Conservation (phyloP, 768 basidiomycete species). For the Tremella mesenterica region DNA sequence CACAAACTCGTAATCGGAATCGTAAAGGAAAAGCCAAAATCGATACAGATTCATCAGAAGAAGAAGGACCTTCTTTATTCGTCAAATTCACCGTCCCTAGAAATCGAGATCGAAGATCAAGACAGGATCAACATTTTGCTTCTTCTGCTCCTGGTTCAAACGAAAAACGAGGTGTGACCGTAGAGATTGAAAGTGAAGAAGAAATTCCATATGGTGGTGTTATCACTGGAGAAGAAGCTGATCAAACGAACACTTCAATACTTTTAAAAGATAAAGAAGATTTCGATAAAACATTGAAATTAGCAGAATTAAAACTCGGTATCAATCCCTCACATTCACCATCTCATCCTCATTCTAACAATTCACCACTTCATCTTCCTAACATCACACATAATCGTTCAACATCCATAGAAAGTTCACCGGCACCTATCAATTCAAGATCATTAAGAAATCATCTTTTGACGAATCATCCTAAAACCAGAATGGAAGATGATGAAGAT, state of each 20-base stretch:
- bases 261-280: slow-evolving; percentile 54
- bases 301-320: slow-evolving; percentile 56
- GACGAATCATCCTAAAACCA: slow-evolving; percentile 7
- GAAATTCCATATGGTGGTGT: slow-evolving; percentile 78
- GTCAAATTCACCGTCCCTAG: too few relatives aligned
- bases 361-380: slow-evolving; percentile 3
- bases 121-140: slow-evolving; percentile 44
- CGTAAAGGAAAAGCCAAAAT: too few relatives aligned
- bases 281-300: slow-evolving; percentile 63
- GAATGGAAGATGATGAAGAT: slow-evolving; percentile 7
- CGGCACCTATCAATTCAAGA: slow-evolving; percentile 12
- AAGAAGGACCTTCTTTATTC: too few relatives aligned
- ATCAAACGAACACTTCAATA: slow-evolving; percentile 62
- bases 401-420: too few relatives aligned
- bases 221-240: slow-evolving; percentile 59
- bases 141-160: slow-evolving; percentile 17
- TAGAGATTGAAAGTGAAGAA: slow-evolving; percentile 49
- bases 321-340: slow-evolving; percentile 23
- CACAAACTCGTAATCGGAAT: too few relatives aligned
- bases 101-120: slow-evolving; percentile 53
- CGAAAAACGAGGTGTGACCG: slow-evolving; percentile 48
- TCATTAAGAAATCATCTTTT: slow-evolving; percentile 34
- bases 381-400: slow-evolving; percentile 1
- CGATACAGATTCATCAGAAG: too few relatives aligned
- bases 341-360: slow-evolving; percentile 5